Conservation (phyloP, 73 alveolate genomes). For the Breviolum minutum region DNA sequence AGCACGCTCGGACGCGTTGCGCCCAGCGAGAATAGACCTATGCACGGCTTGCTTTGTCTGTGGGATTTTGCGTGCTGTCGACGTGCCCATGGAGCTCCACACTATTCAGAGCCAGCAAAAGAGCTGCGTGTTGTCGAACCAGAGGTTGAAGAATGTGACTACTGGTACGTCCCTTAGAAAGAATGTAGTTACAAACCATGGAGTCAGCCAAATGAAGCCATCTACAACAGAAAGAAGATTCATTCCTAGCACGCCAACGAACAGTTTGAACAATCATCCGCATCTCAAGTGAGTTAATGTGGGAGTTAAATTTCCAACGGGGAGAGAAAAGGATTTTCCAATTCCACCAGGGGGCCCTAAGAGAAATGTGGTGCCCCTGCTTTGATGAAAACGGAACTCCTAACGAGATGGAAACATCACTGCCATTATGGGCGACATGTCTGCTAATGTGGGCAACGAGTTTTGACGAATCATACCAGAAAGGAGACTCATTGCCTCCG, state of each 20-base stretch:
- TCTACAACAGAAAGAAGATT: neutral
- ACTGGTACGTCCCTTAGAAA: slow-evolving; percentile 10
- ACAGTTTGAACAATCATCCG: neutral
- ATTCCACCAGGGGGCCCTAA: slow-evolving; percentile 9
- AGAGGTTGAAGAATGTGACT: neutral
- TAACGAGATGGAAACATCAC: neutral
- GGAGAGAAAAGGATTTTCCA: neutral
- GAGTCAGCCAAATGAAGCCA: neutral
- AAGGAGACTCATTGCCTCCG: neutral
- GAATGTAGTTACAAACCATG: neutral
- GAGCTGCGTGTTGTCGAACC: neutral
- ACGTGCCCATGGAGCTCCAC: neutral
- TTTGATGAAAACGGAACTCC: neutral
- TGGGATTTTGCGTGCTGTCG: neutral
- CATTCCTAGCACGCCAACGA: neutral
- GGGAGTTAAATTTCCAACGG: neutral
- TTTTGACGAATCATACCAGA: too few species aligned
- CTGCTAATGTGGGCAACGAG: neutral
- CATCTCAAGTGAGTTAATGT: slow-evolving; percentile 18
- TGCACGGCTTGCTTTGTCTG: slow-evolving; percentile 7
- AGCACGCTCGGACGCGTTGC: neutral
- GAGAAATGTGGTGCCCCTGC: neutral
- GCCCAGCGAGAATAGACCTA: neutral
- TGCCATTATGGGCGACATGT: neutral
- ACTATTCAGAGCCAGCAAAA: neutral